Percentiles rank a stretch among this genome's conserved stretches.
These are phyloP conservation scores for Raphanus hybrid DNA, from an alignment of 441 rosid species.

Conservation along the genomic window DNA sequence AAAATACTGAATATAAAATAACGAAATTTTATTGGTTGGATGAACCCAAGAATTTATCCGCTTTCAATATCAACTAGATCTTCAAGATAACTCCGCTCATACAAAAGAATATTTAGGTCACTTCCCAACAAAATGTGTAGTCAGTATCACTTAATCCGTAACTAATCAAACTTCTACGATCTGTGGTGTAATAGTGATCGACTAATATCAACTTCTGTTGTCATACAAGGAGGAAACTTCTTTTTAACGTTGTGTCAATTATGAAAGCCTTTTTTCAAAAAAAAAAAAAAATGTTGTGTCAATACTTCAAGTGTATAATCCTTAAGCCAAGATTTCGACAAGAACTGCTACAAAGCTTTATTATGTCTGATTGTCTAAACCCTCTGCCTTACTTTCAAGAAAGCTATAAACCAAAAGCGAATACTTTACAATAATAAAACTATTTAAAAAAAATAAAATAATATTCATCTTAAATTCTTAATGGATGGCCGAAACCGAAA, in stretches of 20 bases:
- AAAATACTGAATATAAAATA: too few species aligned
- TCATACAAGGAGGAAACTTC: background rate
- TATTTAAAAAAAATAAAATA: background rate
- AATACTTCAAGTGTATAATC: background rate
- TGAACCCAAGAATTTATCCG: too few species aligned
- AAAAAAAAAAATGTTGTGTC: background rate
- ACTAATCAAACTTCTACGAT: too few species aligned
- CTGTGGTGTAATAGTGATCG: too few species aligned
- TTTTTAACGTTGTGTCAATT: background rate
- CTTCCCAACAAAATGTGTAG: background rate
- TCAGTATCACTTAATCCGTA: conserved; percentile 1
- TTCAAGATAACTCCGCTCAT: background rate
- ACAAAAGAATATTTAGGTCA: background rate
- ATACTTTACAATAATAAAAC: background rate
- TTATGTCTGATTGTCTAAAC: conserved; percentile 27
- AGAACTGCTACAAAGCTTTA: conserved; percentile 25
- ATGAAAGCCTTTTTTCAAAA: too few species aligned
- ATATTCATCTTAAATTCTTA: too few species aligned
- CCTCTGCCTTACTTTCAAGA: background rate
- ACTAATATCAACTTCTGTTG: background rate
- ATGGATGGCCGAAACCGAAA: conserved; percentile 41
- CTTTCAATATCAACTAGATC: too few species aligned
- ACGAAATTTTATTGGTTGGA: too few species aligned
- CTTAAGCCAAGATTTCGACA: conserved; percentile 29
- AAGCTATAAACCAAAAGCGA: background rate